phyloP scores from a whole-genome alignment of 1,284 basidiomycete genomes.

The Mycena citricolor region DNA sequence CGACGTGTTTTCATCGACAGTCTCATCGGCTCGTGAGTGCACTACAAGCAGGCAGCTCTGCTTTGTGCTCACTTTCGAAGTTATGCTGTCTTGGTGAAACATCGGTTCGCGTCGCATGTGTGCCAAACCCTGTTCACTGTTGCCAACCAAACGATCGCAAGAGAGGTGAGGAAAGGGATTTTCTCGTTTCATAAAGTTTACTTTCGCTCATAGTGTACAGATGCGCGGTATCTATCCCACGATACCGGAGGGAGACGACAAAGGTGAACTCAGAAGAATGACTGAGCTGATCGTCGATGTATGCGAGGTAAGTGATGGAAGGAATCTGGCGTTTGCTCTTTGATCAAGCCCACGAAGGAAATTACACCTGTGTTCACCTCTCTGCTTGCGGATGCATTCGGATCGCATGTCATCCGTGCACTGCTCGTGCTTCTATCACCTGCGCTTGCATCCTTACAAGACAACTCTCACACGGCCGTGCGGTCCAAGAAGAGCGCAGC shows the following conservation, averaged over 20 bases:
- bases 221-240: constrained; percentile 60
- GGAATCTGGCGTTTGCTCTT: constrained; percentile 8
- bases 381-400: constrained; percentile 81
- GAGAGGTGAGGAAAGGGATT: constrained; percentile 70
- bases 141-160: constrained; percentile 69
- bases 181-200: neutral
- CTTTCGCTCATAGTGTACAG: constrained; percentile 38
- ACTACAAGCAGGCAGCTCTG: neutral
- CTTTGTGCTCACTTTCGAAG: constrained; percentile 35
- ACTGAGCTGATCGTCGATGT: constrained; percentile 65
- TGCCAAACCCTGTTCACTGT: constrained; percentile 84
- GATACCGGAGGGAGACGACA: constrained; percentile 46
- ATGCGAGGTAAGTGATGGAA: constrained; percentile 64
- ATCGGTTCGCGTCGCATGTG: constrained; percentile 92
- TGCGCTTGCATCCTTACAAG: constrained; percentile 41
- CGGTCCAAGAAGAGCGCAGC: constrained; percentile 77
- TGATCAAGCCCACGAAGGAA: constrained; percentile 49
- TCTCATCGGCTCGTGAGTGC: constrained; percentile 79
- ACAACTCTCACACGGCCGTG: constrained; percentile 39
- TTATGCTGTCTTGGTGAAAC: constrained; percentile 66
- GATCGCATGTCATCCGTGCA: constrained; percentile 83
- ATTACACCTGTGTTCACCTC: constrained; percentile 59
- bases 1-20: constrained; percentile 85
- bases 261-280: constrained; percentile 73
- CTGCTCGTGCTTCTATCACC: constrained; percentile 76